These are phyloP conservation scores for Phytophthora brassicae DNA, from an alignment of 352 stramenopile genomes.

Conservation along the genomic window DNA sequence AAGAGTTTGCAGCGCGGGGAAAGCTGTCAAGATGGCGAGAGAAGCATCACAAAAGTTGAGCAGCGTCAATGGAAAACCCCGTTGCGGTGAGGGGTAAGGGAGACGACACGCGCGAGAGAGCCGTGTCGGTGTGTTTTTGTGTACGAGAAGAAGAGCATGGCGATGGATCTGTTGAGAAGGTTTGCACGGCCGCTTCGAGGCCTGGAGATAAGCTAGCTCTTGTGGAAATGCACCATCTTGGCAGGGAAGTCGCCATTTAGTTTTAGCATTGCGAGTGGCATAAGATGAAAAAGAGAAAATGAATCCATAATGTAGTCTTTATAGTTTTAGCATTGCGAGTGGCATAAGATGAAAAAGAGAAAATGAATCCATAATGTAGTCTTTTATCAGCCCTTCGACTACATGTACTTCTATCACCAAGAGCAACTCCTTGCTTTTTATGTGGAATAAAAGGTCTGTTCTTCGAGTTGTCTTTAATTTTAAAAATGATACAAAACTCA, in stretches of 20 bases:
- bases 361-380: constrained; percentile 33
- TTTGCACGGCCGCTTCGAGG: not conserved
- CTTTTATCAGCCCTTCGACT: no score
- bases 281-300: constrained; percentile 36
- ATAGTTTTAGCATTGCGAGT: constrained; percentile 42
- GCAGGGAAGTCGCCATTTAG: constrained; percentile 29
- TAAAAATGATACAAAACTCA: no score
- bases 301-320: constrained; percentile 29
- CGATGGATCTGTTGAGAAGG: constrained; percentile 20
- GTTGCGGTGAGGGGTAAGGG: constrained; percentile 20
- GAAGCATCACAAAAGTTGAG: constrained; percentile 22
- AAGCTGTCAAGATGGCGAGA: constrained; percentile 25
- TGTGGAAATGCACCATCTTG: constrained; percentile 16
- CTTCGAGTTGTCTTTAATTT: no score
- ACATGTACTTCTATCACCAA: no score
- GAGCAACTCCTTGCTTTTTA: no score
- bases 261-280: constrained; percentile 39
- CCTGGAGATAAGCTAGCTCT: constrained; percentile 11
- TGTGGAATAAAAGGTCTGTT: no score
- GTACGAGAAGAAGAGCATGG: constrained; percentile 38
- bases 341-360: constrained; percentile 34
- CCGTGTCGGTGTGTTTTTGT: constrained; percentile 43
- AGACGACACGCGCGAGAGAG: constrained; percentile 40
- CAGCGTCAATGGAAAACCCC: constrained; percentile 30
- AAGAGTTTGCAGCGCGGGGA: constrained; percentile 23